Evolutionary conservation across 139 green algal species (phyloP).

Genomic region (Yamagishiella unicocca): DNA sequence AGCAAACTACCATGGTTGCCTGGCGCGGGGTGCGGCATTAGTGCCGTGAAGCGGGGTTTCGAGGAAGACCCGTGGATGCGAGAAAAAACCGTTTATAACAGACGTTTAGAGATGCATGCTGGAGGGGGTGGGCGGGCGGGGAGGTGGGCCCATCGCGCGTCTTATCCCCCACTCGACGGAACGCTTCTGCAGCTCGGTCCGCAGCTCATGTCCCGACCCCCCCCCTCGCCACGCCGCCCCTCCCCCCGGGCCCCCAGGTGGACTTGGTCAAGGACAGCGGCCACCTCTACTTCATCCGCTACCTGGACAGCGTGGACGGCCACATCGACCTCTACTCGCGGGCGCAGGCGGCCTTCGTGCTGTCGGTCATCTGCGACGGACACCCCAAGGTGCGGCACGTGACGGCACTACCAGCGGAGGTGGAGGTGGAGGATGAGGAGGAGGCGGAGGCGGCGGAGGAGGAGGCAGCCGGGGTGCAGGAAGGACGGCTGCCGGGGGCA

Average conservation of each 20-base stretch:
- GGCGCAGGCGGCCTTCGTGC: conserved; percentile 92
- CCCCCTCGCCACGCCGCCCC: not conserved
- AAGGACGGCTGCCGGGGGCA: not conserved
- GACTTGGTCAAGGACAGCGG: conserved; percentile 96
- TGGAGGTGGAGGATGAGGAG: not conserved
- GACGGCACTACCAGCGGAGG: too few relatives aligned
- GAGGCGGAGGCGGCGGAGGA: not conserved
- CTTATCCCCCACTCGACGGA: not conserved
- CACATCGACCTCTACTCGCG: conserved; percentile 59
- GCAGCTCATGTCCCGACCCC: not conserved
- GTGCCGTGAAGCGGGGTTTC: not conserved
- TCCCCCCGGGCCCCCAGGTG: conserved; percentile 16
- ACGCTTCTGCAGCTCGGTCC: not conserved
- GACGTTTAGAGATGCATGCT: not conserved
- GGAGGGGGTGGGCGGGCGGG: too few relatives aligned
- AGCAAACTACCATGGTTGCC: not conserved
- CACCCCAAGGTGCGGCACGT: conserved; percentile 74
- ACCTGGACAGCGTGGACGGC: conserved; percentile 77
- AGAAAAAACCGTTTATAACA: not conserved
- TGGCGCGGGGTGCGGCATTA: not conserved
- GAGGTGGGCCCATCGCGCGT: not conserved
- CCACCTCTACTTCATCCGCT: conserved; percentile 97
- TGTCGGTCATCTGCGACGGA: conserved; percentile 91
- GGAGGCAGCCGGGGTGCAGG: not conserved
- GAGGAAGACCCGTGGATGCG: not conserved